phyloP scores from a whole-genome alignment of 768 basidiomycete species.

The Pleurotus salmoneostramineus region DNA sequence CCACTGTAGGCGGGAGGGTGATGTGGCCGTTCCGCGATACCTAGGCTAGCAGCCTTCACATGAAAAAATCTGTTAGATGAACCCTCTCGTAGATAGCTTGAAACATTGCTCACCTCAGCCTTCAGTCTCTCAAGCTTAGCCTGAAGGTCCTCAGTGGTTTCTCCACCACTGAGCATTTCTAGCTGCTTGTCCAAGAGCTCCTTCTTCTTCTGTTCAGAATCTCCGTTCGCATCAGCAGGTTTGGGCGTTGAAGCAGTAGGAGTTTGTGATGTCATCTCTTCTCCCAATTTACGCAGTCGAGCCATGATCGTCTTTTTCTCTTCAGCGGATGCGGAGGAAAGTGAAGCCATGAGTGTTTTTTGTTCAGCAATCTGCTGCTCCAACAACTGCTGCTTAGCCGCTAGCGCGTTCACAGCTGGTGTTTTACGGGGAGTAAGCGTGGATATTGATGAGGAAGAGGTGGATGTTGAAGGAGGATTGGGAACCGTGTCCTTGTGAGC shows the following conservation, averaged over 20 bases:
- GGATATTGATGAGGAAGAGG: slow-evolving; percentile 20
- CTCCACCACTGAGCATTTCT: slow-evolving; percentile 55
- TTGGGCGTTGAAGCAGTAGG: slow-evolving; percentile 22
- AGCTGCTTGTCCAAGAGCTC: slow-evolving; percentile 80
- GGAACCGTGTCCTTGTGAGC: slow-evolving; percentile 17
- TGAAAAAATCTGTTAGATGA: not conserved
- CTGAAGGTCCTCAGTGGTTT: slow-evolving; percentile 66
- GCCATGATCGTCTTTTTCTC: slow-evolving; percentile 82
- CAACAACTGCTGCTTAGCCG: slow-evolving; percentile 69
- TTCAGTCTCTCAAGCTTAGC: slow-evolving; percentile 74
- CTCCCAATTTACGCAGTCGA: slow-evolving; percentile 68
- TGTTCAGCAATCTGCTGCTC: slow-evolving; percentile 88
- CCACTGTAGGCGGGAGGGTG: slow-evolving; percentile 28
- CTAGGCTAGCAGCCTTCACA: slow-evolving; percentile 68
- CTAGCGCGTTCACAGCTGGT: slow-evolving; percentile 45
- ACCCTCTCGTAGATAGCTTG: not conserved
- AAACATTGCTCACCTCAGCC: slow-evolving; percentile 58
- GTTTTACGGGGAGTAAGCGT: slow-evolving; percentile 30
- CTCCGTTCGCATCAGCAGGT: slow-evolving; percentile 24
- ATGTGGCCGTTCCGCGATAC: slow-evolving; percentile 51
- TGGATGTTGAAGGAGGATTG: slow-evolving; percentile 16
- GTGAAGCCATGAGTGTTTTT: slow-evolving; percentile 74
- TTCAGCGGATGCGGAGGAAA: slow-evolving; percentile 57
- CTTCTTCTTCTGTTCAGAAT: slow-evolving; percentile 52
- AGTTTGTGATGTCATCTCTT: slow-evolving; percentile 64